Evolutionary conservation across 495 filamentous ascomycete genomes (phyloP).

Genomic region (Evansstolkia leycettana): DNA sequence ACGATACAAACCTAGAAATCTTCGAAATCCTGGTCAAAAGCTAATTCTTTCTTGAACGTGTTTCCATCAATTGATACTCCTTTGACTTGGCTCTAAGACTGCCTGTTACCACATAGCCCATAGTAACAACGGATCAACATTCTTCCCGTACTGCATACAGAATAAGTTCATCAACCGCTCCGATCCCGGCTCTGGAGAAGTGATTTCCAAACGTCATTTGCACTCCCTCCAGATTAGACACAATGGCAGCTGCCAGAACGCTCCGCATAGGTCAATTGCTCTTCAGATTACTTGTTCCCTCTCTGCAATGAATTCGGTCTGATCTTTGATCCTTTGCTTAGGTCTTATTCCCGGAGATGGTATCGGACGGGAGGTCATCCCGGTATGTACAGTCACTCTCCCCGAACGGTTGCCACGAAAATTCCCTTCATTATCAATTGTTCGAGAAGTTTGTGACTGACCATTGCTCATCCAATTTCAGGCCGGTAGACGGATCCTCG

Average conservation of each 20-base stretch:
- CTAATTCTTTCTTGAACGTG: too few species aligned
- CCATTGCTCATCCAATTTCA: conserved; percentile 9
- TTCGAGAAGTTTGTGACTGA: too few species aligned
- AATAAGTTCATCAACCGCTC: conserved; percentile 2
- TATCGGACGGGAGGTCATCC: conserved; percentile 97
- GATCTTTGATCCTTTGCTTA: conserved; percentile 24
- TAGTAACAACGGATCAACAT: conserved; percentile 6
- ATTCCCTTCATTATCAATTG: too few species aligned
- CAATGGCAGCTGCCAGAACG: conserved; percentile 40
- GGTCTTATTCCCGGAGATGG: conserved; percentile 97
- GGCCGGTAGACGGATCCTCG: conserved; percentile 80
- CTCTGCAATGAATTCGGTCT: conserved; percentile 11
- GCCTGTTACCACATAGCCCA: too few species aligned
- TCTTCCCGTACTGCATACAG: conserved; percentile 8
- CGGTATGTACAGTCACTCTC: conserved; percentile 31
- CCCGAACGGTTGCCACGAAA: too few species aligned
- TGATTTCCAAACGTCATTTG: too few species aligned
- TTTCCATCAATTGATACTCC: too few species aligned
- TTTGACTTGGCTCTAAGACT: too few species aligned
- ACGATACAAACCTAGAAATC: too few species aligned
- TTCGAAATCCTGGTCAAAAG: too few species aligned
- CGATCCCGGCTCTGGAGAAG: conserved; percentile 1
- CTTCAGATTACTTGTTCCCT: too few species aligned
- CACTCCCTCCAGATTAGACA: too few species aligned
- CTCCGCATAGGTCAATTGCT: conserved; percentile 41